phyloP scores from a whole-genome alignment of 2,329 filamentous ascomycete species.

The Coniochaeta hoffmannii region DNA sequence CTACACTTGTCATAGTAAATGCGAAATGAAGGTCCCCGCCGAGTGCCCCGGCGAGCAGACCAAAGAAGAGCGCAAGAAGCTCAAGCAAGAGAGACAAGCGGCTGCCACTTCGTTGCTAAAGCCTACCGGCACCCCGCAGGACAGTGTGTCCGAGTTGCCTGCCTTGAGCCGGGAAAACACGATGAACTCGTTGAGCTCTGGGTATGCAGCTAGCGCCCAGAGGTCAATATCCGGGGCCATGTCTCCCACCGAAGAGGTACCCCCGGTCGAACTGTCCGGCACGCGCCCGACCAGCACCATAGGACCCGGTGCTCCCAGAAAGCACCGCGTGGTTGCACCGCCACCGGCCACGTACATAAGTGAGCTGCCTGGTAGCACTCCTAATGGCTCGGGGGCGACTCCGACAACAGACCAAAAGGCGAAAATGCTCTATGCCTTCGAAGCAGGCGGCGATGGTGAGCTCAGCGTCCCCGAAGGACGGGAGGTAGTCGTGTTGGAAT shows the following conservation, averaged over 20 bases:
- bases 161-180: conserved; percentile 74
- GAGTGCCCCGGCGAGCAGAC: conserved; percentile 89
- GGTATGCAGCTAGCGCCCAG: conserved; percentile 72
- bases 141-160: conserved; percentile 55
- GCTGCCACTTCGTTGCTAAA: conserved; percentile 57
- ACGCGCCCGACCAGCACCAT: conserved; percentile 22
- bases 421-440: conserved; percentile 86
- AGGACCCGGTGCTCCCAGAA: conserved; percentile 32
- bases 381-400: conserved; percentile 30
- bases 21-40: conserved; percentile 96
- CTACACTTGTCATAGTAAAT: conserved; percentile 97
- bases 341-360: conserved; percentile 77
- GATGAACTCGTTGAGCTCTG: conserved; percentile 83
- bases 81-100: conserved; percentile 80
- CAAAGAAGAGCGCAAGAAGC: conserved; percentile 92
- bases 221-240: conserved; percentile 63
- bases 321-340: conserved; percentile 75
- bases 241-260: conserved; percentile 43
- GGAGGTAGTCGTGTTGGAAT: conserved; percentile 71
- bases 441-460: conserved; percentile 74
- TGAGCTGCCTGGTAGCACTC: conserved; percentile 48
- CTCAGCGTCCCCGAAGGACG: conserved; percentile 71
- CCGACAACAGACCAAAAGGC: conserved; percentile 54
- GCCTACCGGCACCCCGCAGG: conserved; percentile 33
- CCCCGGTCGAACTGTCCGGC: conserved; percentile 31